Percentiles rank a stretch among this genome's conserved stretches.
phyloP scores from a whole-genome alignment of 1,284 basidiomycete genomes.

The Megacollybia platyphylla region DNA sequence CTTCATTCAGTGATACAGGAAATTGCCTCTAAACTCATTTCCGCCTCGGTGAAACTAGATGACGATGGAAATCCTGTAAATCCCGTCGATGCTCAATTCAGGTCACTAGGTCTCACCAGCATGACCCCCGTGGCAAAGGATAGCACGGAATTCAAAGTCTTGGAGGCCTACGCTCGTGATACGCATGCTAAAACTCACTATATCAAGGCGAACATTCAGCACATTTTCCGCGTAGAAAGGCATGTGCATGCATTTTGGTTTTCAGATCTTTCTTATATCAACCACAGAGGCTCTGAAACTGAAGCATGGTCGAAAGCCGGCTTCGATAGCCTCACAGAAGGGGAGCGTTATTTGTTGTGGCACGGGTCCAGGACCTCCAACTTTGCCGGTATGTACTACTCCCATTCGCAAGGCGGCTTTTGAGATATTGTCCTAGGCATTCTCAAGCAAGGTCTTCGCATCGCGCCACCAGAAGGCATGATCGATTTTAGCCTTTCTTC shows the following conservation, averaged over 20 bases:
- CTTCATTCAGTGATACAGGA: conserved; percentile 20
- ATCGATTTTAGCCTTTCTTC: background rate
- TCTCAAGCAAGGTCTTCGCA: conserved; percentile 51
- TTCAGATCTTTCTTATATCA: background rate
- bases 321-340: conserved; percentile 27
- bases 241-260: conserved; percentile 9
- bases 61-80: conserved; percentile 35
- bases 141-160: conserved; percentile 34
- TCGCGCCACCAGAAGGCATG: conserved; percentile 54
- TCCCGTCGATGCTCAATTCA: conserved; percentile 45
- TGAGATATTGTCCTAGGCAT: conserved; percentile 24
- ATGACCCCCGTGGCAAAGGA: conserved; percentile 35
- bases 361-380: conserved; percentile 52
- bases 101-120: conserved; percentile 33
- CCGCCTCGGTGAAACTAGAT: conserved; percentile 23
- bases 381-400: conserved; percentile 31
- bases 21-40: conserved; percentile 47
- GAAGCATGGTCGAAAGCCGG: conserved; percentile 39
- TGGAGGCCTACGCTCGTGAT: conserved; percentile 38
- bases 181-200: conserved; percentile 48
- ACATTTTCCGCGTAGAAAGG: conserved; percentile 49
- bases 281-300: conserved; percentile 30
- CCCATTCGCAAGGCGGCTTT: no score
- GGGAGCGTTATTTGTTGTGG: conserved; percentile 51
- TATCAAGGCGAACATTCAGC: conserved; percentile 27